Conservation (phyloP, 495 filamentous ascomycete species). For the Delitschia confertaspora region DNA sequence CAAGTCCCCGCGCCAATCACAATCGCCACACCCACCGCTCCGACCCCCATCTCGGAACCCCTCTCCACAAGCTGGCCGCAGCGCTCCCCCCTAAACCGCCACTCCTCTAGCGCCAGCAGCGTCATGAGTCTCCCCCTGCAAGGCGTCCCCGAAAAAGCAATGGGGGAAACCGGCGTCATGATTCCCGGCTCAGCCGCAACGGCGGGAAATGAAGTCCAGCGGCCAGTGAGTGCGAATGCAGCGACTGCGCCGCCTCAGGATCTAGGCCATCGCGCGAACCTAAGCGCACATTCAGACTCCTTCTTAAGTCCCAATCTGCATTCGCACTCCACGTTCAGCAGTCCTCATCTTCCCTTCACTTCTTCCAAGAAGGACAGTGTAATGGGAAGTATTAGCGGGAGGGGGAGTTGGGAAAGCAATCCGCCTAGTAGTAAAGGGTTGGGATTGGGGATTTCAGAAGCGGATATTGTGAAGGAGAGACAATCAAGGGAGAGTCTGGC, state of each 20-base stretch:
- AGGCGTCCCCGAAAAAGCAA: conserved; percentile 3
- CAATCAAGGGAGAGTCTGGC: neutral
- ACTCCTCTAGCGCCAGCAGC: conserved; percentile 8
- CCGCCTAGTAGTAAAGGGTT: too few species aligned
- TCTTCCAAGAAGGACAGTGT: too few species aligned
- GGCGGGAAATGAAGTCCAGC: neutral
- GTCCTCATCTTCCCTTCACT: too few species aligned
- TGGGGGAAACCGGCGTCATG: neutral
- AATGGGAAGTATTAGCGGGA: too few species aligned
- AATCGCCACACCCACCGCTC: too few species aligned
- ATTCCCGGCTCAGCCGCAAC: neutral
- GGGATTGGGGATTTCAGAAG: neutral
- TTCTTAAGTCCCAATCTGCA: neutral
- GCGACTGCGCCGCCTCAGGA: neutral
- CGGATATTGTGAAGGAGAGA: neutral
- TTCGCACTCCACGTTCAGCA: too few species aligned
- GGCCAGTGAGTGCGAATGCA: neutral
- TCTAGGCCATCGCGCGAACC: neutral
- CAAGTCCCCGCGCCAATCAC: too few species aligned
- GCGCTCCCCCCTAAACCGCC: neutral
- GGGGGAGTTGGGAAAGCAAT: too few species aligned
- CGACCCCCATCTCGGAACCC: too few species aligned
- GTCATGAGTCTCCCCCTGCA: conserved; percentile 16
- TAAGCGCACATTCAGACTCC: neutral
- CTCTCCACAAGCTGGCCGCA: conserved; percentile 1